A percentile compares a stretch with the other conserved stretches of the same genome.
Evolutionary conservation across 1,284 basidiomycete species (phyloP).

Genomic region (Cystobasidiaceae sp.): DNA sequence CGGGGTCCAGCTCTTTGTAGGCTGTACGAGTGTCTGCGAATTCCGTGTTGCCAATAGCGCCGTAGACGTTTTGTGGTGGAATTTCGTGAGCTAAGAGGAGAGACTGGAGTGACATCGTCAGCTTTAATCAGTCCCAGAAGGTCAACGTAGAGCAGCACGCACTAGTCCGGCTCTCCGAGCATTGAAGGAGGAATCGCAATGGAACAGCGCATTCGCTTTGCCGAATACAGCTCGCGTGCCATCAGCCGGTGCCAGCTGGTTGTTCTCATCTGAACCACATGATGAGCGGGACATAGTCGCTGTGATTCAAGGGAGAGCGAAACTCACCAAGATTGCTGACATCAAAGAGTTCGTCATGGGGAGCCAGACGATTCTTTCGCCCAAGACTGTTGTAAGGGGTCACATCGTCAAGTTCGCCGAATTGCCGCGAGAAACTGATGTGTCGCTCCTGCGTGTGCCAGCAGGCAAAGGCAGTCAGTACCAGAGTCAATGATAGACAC

Average conservation of each 20-base stretch:
- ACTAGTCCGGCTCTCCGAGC: constrained; percentile 38
- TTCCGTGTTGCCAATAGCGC: constrained; percentile 42
- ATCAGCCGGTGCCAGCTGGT: background rate
- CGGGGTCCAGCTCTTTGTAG: constrained; percentile 39
- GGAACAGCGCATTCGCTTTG: constrained; percentile 41
- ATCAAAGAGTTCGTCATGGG: constrained; percentile 39
- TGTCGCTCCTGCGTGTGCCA: constrained; percentile 26
- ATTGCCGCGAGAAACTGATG: constrained; percentile 40
- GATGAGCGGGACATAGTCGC: background rate
- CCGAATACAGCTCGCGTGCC: constrained; percentile 19
- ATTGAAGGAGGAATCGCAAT: constrained; percentile 44
- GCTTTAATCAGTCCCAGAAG: background rate
- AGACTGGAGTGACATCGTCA: constrained; percentile 30
- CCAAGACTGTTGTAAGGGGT: constrained; percentile 37
- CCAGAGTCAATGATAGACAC: too few relatives aligned
- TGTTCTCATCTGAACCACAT: background rate
- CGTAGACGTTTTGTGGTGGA: constrained; percentile 32
- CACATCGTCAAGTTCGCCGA: constrained; percentile 40
- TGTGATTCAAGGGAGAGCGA: too few relatives aligned
- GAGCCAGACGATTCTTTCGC: constrained; percentile 33
- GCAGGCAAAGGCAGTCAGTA: background rate
- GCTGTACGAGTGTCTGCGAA: constrained; percentile 44
- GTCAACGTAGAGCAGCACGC: background rate
- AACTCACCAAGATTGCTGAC: constrained; percentile 37
- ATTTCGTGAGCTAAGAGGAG: constrained; percentile 44